Conservation (phyloP, 1,284 basidiomycete genomes). For the Pascua sp. region DNA sequence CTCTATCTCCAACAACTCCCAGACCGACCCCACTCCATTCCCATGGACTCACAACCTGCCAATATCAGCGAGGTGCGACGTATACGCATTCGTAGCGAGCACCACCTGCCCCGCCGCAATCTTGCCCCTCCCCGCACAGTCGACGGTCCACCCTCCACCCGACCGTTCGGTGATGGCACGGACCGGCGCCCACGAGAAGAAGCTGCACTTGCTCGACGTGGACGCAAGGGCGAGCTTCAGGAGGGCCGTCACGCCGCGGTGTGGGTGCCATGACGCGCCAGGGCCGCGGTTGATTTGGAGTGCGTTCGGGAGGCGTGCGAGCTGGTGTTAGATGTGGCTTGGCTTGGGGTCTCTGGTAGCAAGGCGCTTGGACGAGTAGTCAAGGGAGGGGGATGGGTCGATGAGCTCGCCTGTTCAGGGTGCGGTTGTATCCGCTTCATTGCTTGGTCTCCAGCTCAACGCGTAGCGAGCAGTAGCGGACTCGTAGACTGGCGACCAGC, state of each 20-base stretch:
- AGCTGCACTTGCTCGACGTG: neutral
- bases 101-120: constrained; percentile 28
- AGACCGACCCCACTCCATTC: too few species aligned
- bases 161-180: neutral
- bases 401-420: too few species aligned
- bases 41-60: too few species aligned
- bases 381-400: too few species aligned
- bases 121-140: constrained; percentile 21
- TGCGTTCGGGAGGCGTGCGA: constrained; percentile 1
- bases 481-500: too few species aligned
- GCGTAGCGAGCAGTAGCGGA: too few species aligned
- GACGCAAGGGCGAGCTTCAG: constrained; percentile 7
- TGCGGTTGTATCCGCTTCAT: too few species aligned
- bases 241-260: constrained; percentile 8
- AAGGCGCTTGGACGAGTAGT: too few species aligned
- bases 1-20: too few species aligned
- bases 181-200: constrained; percentile 14
- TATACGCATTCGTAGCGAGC: constrained; percentile 37
- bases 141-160: constrained; percentile 3
- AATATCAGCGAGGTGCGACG: constrained; percentile 22
- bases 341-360: too few species aligned
- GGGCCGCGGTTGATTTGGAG: neutral
- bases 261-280: constrained; percentile 13
- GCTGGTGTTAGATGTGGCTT: too few species aligned
- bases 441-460: too few species aligned